Evolutionary conservation across 2,329 filamentous ascomycete genomes (phyloP).

Genomic region (Botrytis paeoniae): DNA sequence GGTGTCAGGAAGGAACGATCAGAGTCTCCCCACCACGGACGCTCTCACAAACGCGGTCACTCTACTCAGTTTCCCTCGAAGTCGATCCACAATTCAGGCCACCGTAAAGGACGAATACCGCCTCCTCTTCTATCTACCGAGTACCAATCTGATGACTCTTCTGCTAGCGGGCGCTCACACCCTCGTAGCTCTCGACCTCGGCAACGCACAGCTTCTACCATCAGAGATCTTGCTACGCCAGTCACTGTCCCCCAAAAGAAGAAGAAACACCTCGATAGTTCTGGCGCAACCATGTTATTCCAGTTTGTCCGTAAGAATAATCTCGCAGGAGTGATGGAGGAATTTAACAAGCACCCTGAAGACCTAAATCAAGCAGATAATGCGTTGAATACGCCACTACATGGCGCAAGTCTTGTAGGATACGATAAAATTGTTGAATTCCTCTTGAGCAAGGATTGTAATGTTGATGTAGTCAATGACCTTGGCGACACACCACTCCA

Average conservation of each 20-base stretch:
- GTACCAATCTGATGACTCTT: constrained; percentile 67
- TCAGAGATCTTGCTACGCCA: constrained; percentile 60
- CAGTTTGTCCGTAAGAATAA: constrained; percentile 81
- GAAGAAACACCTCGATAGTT: constrained; percentile 87
- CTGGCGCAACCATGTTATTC: constrained; percentile 87
- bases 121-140: constrained; percentile 59
- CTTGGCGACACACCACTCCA: constrained; percentile 91
- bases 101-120: constrained; percentile 61
- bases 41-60: constrained; percentile 59
- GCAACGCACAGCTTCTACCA: constrained; percentile 53
- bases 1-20: constrained; percentile 43
- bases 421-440: constrained; percentile 84
- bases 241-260: constrained; percentile 61
- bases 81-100: constrained; percentile 52
- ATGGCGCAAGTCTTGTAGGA: constrained; percentile 87
- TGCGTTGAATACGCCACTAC: constrained; percentile 92
- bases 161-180: constrained; percentile 57
- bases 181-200: constrained; percentile 57
- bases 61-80: constrained; percentile 61
- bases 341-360: constrained; percentile 72
- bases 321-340: constrained; percentile 69
- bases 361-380: constrained; percentile 89
- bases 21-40: constrained; percentile 54
- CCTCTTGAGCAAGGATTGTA: constrained; percentile 79
- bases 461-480: constrained; percentile 73